Evolutionary conservation across 2,329 filamentous ascomycete genomes (phyloP).

Genomic region (Annulohypoxylon truncatum): DNA sequence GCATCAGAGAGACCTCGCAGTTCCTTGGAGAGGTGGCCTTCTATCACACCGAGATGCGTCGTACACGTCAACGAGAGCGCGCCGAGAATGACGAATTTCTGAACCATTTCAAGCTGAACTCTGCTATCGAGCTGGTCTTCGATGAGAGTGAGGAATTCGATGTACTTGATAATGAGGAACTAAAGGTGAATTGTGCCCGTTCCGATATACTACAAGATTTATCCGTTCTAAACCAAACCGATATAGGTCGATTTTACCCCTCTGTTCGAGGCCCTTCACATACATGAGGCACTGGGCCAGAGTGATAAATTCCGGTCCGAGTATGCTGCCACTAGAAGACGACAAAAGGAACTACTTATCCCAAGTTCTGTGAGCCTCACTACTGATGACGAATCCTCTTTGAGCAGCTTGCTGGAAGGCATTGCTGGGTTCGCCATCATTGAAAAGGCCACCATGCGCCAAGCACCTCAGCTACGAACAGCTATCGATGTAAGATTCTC

Average conservation of each 20-base stretch:
- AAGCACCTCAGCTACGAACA: constrained; percentile 84
- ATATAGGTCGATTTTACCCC: constrained; percentile 88
- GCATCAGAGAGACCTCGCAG: constrained; percentile 94
- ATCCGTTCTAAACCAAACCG: constrained; percentile 13
- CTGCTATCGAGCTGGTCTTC: constrained; percentile 92
- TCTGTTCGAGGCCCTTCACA: constrained; percentile 93
- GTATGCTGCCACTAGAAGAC: constrained; percentile 89
- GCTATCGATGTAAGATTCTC: constrained; percentile 75
- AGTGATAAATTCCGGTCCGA: constrained; percentile 90
- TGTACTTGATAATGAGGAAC: constrained; percentile 92
- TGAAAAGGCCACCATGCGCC: constrained; percentile 91
- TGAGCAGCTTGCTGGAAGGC: constrained; percentile 92
- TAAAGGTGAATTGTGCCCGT: constrained; percentile 62
- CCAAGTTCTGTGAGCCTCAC: constrained; percentile 80
- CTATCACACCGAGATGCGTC: constrained; percentile 91
- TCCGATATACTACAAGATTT: neutral
- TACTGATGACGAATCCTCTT: constrained; percentile 83
- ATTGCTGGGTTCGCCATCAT: constrained; percentile 98
- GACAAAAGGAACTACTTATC: constrained; percentile 91
- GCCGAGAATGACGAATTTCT: constrained; percentile 81
- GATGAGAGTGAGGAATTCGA: constrained; percentile 97
- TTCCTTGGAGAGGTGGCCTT: constrained; percentile 96
- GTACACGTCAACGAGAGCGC: constrained; percentile 84
- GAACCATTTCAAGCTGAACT: constrained; percentile 89
- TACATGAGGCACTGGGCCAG: constrained; percentile 93